These are phyloP conservation scores for Cladophialophora immunda DNA, from an alignment of 2,329 filamentous ascomycete genomes.

Conservation along the genomic window DNA sequence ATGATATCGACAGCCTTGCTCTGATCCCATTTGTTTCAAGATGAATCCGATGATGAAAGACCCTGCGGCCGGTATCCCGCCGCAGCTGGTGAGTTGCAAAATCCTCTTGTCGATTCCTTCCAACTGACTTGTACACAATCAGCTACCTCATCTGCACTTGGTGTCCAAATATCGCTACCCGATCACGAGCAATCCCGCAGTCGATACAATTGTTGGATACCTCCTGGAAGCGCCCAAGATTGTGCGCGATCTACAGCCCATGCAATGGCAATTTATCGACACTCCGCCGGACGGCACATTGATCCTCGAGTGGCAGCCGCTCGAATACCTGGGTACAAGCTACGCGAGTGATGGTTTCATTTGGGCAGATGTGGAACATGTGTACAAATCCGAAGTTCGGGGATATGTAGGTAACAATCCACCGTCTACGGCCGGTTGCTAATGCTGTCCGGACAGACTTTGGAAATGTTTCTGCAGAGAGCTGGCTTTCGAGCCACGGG, in stretches of 20 bases:
- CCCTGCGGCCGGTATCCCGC: constrained; percentile 58
- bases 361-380: constrained; percentile 83
- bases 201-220: constrained; percentile 82
- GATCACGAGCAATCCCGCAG: constrained; percentile 72
- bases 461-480: constrained; percentile 89
- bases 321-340: constrained; percentile 72
- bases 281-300: constrained; percentile 82
- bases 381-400: constrained; percentile 75
- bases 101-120: constrained; percentile 2
- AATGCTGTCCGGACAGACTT: constrained; percentile 62
- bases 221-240: constrained; percentile 84
- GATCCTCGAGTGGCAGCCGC: constrained; percentile 87
- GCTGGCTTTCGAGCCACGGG: constrained; percentile 77
- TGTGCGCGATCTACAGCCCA: constrained; percentile 81
- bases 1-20: neutral
- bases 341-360: constrained; percentile 93
- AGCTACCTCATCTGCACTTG: constrained; percentile 90
- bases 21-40: neutral
- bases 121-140: constrained; percentile 30
- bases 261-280: constrained; percentile 93
- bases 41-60: constrained; percentile 48
- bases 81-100: constrained; percentile 50
- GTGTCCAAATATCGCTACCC: constrained; percentile 86
- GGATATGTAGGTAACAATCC: constrained; percentile 70
- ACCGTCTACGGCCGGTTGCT: constrained; percentile 41